These are phyloP conservation scores for Vitis rotundifolia DNA, from an alignment of 164 flowering plant genomes.

Conservation along the genomic window DNA sequence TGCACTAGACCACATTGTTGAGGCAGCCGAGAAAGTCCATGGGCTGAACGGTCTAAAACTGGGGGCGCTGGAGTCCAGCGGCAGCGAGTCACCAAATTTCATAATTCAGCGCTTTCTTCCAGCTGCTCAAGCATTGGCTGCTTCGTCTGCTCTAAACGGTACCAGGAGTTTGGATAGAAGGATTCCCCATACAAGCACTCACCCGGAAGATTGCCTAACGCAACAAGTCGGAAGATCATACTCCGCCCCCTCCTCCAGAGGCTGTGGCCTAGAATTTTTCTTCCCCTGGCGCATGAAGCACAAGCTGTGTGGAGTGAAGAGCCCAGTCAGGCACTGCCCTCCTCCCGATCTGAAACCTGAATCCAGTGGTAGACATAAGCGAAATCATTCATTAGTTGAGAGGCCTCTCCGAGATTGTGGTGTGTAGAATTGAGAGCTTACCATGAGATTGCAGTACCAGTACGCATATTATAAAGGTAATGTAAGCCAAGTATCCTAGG, in stretches of 20 bases:
- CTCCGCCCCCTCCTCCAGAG: slow-evolving; percentile 25
- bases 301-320: slow-evolving; percentile 46
- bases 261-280: slow-evolving; percentile 49
- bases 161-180: background rate
- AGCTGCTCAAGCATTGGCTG: slow-evolving; percentile 64
- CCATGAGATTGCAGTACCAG: no score
- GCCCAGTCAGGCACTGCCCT: slow-evolving; percentile 27
- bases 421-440: no score
- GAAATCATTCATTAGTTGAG: background rate
- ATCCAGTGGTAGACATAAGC: background rate
- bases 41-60: slow-evolving; percentile 25
- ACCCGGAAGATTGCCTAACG: background rate
- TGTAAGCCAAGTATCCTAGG: no score
- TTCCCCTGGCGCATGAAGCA: slow-evolving; percentile 55
- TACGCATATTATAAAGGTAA: no score
- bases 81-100: slow-evolving; percentile 42
- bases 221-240: background rate
- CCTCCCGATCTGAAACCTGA: slow-evolving; percentile 16
- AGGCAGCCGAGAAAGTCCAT: slow-evolving; percentile 12
- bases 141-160: slow-evolving; percentile 19
- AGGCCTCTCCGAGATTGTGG: background rate
- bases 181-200: background rate
- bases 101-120: slow-evolving; percentile 69
- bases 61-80: slow-evolving; percentile 15
- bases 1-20: slow-evolving; percentile 30